Evolutionary conservation across 2,329 filamentous ascomycete genomes (phyloP).

Genomic region (Fusarium torreyae): DNA sequence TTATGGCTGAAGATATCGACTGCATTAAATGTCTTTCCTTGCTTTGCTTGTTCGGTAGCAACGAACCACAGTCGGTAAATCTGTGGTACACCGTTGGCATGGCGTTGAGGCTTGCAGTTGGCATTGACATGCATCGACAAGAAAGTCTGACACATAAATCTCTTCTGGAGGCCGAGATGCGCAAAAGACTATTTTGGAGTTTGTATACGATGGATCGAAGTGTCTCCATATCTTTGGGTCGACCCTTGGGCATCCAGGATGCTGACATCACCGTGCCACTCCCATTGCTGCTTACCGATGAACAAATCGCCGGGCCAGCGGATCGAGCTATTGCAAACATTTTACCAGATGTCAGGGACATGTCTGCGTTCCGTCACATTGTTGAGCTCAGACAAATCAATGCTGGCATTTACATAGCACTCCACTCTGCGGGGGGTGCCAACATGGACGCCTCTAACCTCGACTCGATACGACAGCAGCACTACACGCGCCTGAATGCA

Average conservation of each 20-base stretch:
- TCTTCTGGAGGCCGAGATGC: constrained; percentile 42
- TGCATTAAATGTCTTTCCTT: constrained; percentile 41
- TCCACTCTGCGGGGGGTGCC: constrained; percentile 40
- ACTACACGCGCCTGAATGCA: constrained; percentile 42
- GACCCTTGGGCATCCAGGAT: constrained; percentile 41
- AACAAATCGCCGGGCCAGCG: constrained; percentile 28
- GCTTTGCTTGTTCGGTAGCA: constrained; percentile 44
- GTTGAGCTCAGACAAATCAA: constrained; percentile 42
- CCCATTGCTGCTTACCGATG: constrained; percentile 36
- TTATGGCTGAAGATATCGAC: constrained; percentile 40
- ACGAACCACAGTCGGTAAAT: constrained; percentile 45
- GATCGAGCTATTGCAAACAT: constrained; percentile 37
- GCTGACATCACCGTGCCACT: constrained; percentile 43
- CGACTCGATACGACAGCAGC: constrained; percentile 40
- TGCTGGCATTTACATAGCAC: constrained; percentile 39
- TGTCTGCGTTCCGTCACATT: constrained; percentile 44
- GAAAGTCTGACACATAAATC: constrained; percentile 32
- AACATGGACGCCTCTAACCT: constrained; percentile 37
- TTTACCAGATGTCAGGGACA: constrained; percentile 35
- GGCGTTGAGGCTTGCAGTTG: constrained; percentile 42
- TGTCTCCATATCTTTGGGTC: constrained; percentile 40
- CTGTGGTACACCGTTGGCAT: constrained; percentile 46
- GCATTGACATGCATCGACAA: constrained; percentile 43
- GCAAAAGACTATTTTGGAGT: constrained; percentile 44
- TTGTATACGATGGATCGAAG: constrained; percentile 45